Base-by-base conservation (phyloP, 1,284 basidiomycete species). In the Wolfiporia cocos region DNA sequence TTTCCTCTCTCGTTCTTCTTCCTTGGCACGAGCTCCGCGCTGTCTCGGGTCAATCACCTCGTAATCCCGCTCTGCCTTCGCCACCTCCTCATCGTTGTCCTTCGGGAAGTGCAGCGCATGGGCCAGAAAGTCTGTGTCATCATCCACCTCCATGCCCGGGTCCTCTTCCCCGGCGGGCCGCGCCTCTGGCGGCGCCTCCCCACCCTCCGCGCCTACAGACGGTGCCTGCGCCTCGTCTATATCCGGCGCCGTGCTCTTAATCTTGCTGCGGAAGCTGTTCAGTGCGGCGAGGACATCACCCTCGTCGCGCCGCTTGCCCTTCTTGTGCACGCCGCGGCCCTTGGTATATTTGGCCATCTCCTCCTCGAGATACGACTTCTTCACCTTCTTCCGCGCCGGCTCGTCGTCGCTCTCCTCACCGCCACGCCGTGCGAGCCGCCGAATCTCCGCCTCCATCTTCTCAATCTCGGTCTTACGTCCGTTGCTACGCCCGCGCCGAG, bases 1-100 rank as follows among this genome's bases (percentile, higher is more conserved):
- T 51, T 78, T 86, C 52, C 78, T 65, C 46, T 85, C 82, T 51
- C 69, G 69, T 54, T 87, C 86, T 55, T 89, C 86, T 55, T 87
- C 81, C 53, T 68, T 75, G 20, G 86, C 86, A 34, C 75, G 67
- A 15, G 82, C 84, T 35, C 78, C 71, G 40, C 86, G 65, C 42
- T 76, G 72, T 48, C 86, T 65, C 0, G 86, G 86, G 58, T 90
- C 86, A 54, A 90, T 90, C 36, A 94, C 91, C 59, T 92, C 86
- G 55, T 93, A 94, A 52, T 94, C 91, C 37, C 88, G 71, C 61
- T 93, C 88, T 0, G 91, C 91, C 59, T 92, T 84, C 44, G 69
- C 63, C 14, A 74, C 77, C 63, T 92, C 83, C 54, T 89, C 84
- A 23, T 71, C 69, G 49, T 85, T 78, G 44, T 84, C 87, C 59